Conservation (phyloP, 768 basidiomycete species). For the Amanita pallidorosea region DNA sequence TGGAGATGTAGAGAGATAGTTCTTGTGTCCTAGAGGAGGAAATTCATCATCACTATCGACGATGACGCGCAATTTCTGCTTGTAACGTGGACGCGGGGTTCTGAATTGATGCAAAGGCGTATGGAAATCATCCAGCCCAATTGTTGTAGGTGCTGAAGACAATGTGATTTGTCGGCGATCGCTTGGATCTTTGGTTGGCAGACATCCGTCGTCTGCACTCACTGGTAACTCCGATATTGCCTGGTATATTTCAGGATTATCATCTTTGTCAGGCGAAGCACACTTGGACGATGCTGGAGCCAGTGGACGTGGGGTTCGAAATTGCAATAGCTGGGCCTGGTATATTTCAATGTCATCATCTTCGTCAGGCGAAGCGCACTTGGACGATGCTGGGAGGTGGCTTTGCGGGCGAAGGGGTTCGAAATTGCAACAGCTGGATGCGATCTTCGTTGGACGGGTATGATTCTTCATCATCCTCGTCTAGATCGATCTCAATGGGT, state of each 20-base stretch:
- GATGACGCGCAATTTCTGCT: not conserved
- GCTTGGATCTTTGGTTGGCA: not conserved
- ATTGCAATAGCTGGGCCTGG: not conserved
- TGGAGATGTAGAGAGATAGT: no score
- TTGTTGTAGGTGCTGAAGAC: no score
- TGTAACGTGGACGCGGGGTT: not conserved
- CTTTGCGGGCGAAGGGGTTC: not conserved
- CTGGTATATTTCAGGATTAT: no score
- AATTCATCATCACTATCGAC: not conserved
- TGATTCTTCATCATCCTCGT: slow-evolving; percentile 18
- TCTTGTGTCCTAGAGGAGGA: not conserved
- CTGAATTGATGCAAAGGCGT: no score
- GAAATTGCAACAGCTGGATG: not conserved
- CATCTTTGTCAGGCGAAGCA: no score
- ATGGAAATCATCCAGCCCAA: no score
- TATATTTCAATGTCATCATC: not conserved
- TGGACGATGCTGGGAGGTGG: not conserved
- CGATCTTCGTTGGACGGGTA: slow-evolving; percentile 37
- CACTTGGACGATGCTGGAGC: no score
- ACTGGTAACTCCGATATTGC: no score
- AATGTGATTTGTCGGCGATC: no score
- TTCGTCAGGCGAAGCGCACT: not conserved
- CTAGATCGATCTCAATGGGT: slow-evolving; percentile 34
- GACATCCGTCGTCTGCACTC: not conserved
- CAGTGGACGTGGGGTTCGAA: no score